phyloP scores from a whole-genome alignment of 106 monocot genomes.

The Xerophyta viscosa region DNA sequence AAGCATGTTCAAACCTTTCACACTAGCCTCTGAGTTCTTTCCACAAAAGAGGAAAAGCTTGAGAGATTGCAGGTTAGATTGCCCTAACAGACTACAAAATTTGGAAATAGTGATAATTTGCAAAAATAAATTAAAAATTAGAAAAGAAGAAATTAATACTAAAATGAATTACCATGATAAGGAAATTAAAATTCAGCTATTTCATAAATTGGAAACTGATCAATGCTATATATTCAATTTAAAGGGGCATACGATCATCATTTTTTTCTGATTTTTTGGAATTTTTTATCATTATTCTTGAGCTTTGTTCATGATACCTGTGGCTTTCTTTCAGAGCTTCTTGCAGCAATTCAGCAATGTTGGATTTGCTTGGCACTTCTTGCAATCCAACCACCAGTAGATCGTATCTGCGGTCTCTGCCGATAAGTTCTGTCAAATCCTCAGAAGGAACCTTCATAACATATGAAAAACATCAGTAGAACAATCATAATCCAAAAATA shows the following conservation, averaged over 20 bases:
- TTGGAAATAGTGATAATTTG: not conserved
- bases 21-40: constrained; percentile 1
- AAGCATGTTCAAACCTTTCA: constrained; percentile 30
- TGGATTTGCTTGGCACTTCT: constrained; percentile 16
- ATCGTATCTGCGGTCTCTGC: constrained; percentile 18
- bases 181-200: no score
- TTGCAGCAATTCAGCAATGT: constrained; percentile 9
- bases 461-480: not conserved
- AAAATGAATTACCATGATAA: no score
- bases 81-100: constrained; percentile 16
- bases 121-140: no score
- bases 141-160: no score
- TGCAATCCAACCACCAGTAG: constrained; percentile 30
- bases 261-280: no score
- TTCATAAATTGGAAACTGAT: no score
- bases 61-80: constrained; percentile 34
- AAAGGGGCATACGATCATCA: no score
- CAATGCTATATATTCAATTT: no score
- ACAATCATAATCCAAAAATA: no score
- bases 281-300: no score
- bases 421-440: constrained; percentile 18
- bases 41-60: constrained; percentile 30
- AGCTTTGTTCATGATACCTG: not conserved
- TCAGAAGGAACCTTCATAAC: constrained; percentile 15
- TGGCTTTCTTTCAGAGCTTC: constrained; percentile 20